phyloP scores from a whole-genome alignment of 331 rosid species.

The Cydonia oblonga region DNA sequence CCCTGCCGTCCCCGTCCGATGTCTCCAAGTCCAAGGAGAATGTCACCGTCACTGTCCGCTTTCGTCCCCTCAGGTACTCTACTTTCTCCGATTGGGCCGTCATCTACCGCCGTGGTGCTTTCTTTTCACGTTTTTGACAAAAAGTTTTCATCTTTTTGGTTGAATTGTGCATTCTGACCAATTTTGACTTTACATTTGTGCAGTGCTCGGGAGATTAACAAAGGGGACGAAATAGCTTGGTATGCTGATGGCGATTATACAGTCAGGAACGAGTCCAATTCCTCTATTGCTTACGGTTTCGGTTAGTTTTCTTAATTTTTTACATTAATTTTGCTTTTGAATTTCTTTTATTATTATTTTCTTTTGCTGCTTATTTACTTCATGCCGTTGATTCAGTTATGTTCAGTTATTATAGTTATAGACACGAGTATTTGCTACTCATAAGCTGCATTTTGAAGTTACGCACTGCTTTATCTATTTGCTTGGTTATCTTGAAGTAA shows the following conservation, averaged over 20 bases:
- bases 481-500: no score
- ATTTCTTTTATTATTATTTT: background rate
- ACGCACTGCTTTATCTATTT: background rate
- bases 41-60: conserved; percentile 76
- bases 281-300: conserved; percentile 58
- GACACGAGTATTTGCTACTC: background rate
- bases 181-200: conserved; percentile 10
- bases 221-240: conserved; percentile 88
- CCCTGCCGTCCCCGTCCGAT: conserved; percentile 17
- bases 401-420: background rate
- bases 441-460: background rate
- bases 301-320: conserved; percentile 31
- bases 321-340: background rate
- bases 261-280: conserved; percentile 60
- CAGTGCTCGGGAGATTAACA: conserved; percentile 64
- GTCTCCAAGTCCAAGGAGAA: conserved; percentile 65
- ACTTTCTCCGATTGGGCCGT: background rate
- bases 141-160: background rate
- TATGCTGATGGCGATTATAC: conserved; percentile 67
- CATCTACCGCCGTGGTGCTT: background rate
- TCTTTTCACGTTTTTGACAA: background rate
- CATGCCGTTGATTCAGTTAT: background rate
- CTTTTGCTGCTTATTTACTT: background rate
- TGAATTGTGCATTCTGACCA: background rate
- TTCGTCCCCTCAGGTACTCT: conserved; percentile 72